Conservation (phyloP, 116 monocot species). For the Phalaenopsis hybrid region DNA sequence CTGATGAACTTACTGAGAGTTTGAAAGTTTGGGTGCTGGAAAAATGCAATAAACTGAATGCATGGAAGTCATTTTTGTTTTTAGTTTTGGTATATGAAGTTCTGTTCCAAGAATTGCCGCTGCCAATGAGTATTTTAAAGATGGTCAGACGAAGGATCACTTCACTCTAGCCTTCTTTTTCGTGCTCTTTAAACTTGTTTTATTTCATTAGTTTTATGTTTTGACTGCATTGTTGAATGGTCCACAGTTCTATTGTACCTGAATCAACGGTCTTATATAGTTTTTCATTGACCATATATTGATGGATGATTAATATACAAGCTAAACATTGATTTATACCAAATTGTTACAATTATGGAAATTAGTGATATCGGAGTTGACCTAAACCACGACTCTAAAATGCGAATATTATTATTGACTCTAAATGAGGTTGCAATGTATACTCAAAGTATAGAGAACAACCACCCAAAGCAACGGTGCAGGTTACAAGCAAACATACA, state of each 20-base stretch:
- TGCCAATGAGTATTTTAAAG: not conserved
- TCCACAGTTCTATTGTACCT: not conserved
- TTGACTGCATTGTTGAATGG: not conserved
- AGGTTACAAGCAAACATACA: too few relatives aligned
- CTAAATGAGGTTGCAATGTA: too few relatives aligned
- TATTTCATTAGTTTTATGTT: not conserved
- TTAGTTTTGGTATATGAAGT: not conserved
- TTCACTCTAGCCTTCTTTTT: not conserved
- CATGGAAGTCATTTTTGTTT: not conserved
- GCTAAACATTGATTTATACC: too few relatives aligned
- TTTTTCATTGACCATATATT: not conserved
- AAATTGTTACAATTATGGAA: too few relatives aligned
- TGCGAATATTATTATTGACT: too few relatives aligned
- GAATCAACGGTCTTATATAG: not conserved
- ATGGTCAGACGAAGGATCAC: not conserved
- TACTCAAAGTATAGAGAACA: too few relatives aligned
- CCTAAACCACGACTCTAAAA: too few relatives aligned
- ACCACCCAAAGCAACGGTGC: too few relatives aligned
- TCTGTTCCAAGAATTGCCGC: not conserved
- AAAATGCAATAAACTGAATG: not conserved
- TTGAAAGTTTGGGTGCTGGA: not conserved
- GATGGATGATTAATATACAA: too few relatives aligned
- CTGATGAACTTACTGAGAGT: not conserved
- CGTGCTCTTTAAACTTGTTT: too few relatives aligned
- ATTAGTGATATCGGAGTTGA: too few relatives aligned